Percentiles rank a stretch among this genome's conserved stretches.
Conservation (phyloP, 768 basidiomycete genomes). For the Leccinellum luteum region DNA sequence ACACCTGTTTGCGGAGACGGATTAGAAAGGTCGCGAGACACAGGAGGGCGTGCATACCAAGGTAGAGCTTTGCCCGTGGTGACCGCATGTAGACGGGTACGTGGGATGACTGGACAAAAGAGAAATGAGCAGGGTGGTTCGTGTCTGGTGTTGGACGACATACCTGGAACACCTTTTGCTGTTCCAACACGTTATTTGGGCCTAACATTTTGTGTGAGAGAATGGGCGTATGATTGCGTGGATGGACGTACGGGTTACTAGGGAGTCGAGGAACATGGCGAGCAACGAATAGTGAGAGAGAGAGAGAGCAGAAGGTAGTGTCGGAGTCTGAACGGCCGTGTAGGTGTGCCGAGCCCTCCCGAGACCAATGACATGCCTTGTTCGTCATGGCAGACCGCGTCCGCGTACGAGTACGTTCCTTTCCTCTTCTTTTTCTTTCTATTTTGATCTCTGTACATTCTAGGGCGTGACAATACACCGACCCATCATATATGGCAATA, state of each 20-base stretch:
- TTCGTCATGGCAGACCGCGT: slow-evolving; percentile 61
- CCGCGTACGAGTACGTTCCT: slow-evolving; percentile 66
- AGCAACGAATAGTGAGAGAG: not conserved
- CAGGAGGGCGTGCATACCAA: slow-evolving; percentile 42
- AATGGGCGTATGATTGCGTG: too few relatives aligned
- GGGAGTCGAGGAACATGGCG: slow-evolving; percentile 52
- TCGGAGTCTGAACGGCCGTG: slow-evolving; percentile 36
- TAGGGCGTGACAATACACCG: slow-evolving; percentile 87
- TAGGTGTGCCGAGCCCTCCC: slow-evolving; percentile 37
- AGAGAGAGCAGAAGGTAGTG: not conserved
- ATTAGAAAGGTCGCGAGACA: accelerated
- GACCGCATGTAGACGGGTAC: slow-evolving; percentile 57
- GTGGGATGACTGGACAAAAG: slow-evolving; percentile 33
- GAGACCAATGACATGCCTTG: slow-evolving; percentile 34
- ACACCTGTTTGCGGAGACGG: slow-evolving; percentile 40
- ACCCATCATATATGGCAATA: slow-evolving; percentile 95
- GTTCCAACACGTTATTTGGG: slow-evolving; percentile 64
- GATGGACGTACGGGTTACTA: slow-evolving; percentile 59
- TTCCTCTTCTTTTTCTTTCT: not conserved
- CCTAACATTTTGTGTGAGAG: slow-evolving; percentile 28
- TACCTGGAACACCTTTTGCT: slow-evolving; percentile 69
- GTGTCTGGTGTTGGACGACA: not conserved
- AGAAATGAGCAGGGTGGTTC: not conserved
- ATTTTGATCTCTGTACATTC: not conserved
- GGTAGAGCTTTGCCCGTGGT: slow-evolving; percentile 61